Percentiles rank a stretch among this genome's conserved stretches.
phyloP scores from a whole-genome alignment of 2,329 filamentous ascomycete genomes.

The Blumeria hordei region DNA sequence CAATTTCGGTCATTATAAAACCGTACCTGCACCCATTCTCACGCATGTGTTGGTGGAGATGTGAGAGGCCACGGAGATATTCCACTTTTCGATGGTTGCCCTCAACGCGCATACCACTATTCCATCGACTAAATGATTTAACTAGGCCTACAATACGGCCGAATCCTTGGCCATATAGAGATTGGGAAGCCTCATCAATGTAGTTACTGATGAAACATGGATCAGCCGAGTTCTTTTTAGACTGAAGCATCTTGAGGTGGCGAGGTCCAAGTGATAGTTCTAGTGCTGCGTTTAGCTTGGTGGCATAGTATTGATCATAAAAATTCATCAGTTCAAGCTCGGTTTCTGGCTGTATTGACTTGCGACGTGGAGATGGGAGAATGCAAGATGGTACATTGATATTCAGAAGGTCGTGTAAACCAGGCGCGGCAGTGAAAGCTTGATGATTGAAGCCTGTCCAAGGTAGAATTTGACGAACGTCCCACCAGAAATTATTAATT shows the following conservation, averaged over 20 bases:
- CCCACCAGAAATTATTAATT: slow-evolving; percentile 86
- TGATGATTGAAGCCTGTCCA: slow-evolving; percentile 61
- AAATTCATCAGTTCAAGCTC: slow-evolving; percentile 39
- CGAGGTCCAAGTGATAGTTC: slow-evolving; percentile 47
- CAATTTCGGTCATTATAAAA: slow-evolving; percentile 90
- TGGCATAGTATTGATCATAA: slow-evolving; percentile 55
- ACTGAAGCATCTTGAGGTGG: slow-evolving; percentile 20
- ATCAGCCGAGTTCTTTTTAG: slow-evolving; percentile 13
- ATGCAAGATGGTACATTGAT: slow-evolving; percentile 37
- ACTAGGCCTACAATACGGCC: slow-evolving; percentile 61
- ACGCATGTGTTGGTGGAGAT: slow-evolving; percentile 78
- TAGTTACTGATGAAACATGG: slow-evolving; percentile 25
- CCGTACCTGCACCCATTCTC: slow-evolving; percentile 84
- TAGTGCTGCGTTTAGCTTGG: slow-evolving; percentile 69
- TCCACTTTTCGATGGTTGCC: slow-evolving; percentile 59
- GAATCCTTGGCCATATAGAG: slow-evolving; percentile 23
- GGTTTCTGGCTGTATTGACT: slow-evolving; percentile 46
- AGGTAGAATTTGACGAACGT: slow-evolving; percentile 62
- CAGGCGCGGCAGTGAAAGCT: slow-evolving; percentile 48
- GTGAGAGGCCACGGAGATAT: slow-evolving; percentile 67
- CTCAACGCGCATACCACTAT: slow-evolving; percentile 77
- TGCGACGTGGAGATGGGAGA: slow-evolving; percentile 26
- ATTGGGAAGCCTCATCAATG: slow-evolving; percentile 23
- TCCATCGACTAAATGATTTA: slow-evolving; percentile 82
- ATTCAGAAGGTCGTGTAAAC: slow-evolving; percentile 47